phyloP scores from a whole-genome alignment of 2,329 filamentous ascomycete genomes.

The Trichoderma cornu-damae region DNA sequence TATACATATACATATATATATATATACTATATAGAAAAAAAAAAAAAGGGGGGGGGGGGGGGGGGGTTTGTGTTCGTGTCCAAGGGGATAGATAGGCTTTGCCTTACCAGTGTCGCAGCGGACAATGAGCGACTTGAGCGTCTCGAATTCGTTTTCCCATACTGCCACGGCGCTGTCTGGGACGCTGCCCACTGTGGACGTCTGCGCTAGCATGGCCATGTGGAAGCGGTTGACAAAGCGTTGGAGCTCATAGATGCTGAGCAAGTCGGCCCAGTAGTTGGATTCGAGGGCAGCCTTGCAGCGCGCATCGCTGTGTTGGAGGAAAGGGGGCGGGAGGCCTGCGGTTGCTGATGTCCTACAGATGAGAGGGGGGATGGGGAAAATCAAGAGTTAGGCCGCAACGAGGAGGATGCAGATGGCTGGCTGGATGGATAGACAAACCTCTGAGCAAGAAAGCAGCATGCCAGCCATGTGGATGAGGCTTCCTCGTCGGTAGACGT shows the following conservation, averaged over 20 bases:
- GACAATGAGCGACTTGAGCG: slow-evolving; percentile 42
- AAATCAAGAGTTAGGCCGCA: too few relatives aligned
- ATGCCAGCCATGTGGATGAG: slow-evolving; percentile 48
- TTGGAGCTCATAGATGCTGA: slow-evolving; percentile 43
- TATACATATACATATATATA: too few relatives aligned
- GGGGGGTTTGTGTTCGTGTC: background rate
- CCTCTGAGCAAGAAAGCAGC: slow-evolving; percentile 49
- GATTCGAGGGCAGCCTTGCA: slow-evolving; percentile 37
- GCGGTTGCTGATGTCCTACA: slow-evolving; percentile 27
- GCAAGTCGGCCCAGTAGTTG: slow-evolving; percentile 41
- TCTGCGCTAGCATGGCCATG: slow-evolving; percentile 43
- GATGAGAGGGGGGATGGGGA: too few relatives aligned
- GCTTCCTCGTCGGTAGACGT: slow-evolving; percentile 49
- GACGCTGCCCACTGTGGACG: slow-evolving; percentile 44
- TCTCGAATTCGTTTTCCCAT: slow-evolving; percentile 50
- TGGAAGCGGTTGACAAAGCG: slow-evolving; percentile 47
- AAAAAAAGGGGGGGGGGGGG: background rate
- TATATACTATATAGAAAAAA: too few relatives aligned
- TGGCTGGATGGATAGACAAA: slow-evolving; percentile 24
- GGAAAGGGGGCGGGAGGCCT: slow-evolving; percentile 46
- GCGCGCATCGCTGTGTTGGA: slow-evolving; percentile 45
- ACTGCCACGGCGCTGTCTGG: slow-evolving; percentile 43
- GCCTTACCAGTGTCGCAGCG: slow-evolving; percentile 43
- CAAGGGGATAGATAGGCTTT: too few relatives aligned
- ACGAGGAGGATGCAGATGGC: too few relatives aligned